Evolutionary conservation across 257 asterid species (phyloP).

Genomic region (Solanum paucissectum): DNA sequence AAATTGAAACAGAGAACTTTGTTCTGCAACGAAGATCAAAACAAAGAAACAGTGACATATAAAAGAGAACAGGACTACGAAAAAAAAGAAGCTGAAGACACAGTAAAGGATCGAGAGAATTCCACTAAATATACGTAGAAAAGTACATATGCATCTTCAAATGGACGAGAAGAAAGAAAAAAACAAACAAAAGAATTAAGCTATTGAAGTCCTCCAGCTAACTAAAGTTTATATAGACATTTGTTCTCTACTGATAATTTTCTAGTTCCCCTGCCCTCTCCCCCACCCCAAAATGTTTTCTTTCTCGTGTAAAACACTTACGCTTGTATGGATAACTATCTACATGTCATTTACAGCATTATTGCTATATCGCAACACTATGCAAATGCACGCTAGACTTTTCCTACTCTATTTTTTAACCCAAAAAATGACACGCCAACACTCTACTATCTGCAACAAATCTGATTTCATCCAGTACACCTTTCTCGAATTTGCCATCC

Average conservation of each 20-base stretch:
- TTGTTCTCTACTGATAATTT: background rate
- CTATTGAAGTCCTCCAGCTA: background rate
- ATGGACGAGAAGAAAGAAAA: background rate
- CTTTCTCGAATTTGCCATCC: background rate
- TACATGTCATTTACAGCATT: background rate
- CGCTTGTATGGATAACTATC: background rate
- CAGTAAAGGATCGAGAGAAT: background rate
- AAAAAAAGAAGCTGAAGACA: background rate
- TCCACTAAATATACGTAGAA: background rate
- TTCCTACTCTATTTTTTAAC: background rate
- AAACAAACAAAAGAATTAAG: background rate
- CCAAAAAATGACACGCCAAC: background rate
- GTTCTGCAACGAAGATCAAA: background rate
- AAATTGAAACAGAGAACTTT: background rate
- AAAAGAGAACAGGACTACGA: background rate
- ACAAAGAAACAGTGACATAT: background rate
- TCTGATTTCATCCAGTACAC: background rate
- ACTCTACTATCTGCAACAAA: background rate
- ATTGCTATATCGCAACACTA: background rate
- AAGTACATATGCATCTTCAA: background rate
- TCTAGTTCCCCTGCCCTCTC: background rate
- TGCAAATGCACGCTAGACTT: background rate
- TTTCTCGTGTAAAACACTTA: background rate
- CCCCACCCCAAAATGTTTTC: background rate
- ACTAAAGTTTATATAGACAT: background rate